Evolutionary conservation across 1,284 basidiomycete species (phyloP), one percentile per base, ranked within the genome.

Genomic region (Sporisorium scitamineum): DNA sequence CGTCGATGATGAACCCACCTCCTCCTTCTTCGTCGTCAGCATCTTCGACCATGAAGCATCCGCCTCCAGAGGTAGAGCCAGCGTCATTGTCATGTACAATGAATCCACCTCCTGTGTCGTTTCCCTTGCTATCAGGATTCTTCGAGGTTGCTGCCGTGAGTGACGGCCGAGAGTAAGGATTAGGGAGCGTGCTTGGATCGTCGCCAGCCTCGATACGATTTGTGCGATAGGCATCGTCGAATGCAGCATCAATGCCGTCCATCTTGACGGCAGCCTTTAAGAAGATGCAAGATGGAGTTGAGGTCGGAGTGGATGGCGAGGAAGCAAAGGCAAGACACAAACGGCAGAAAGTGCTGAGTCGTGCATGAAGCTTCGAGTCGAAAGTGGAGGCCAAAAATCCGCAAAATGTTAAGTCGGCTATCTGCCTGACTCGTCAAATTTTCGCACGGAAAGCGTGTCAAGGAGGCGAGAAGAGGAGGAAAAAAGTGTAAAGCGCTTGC

Each of bases 161-260:
- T 1, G 41, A 26, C 1, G 62, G 58, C 14, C 69, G 63, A 37
- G 52, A 37, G 27, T 78, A 78, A 6, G 78, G 78, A 20, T 78
- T 75, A 14, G 71, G 75, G 0, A 80, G 55, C n/a, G 57, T 57
- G 26, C 44, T 31, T 2, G 70, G 60, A 54, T 80, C 72, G 24
- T 80, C 69, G 8, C 78, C 78, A 5, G 61, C 64, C 34, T 73
- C 63, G 47, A 80, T 71, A 4, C 71, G 55, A 16, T 56, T 24
- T 3, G 69, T 70, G 8, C 78, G 65, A 27, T 65, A 80, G 29
- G 78, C 78, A 27, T 80, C 78, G 29, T 75, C 72, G 61, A 80
- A 80, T 5, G 76, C 76, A 24, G 60, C 65, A 34, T 75, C 66
- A 5, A 76, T 72, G 29, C 66, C 48, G 24, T 59, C 52, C 60